Base-by-base conservation (phyloP, 345 rosid genomes). In the Populus tremula region DNA sequence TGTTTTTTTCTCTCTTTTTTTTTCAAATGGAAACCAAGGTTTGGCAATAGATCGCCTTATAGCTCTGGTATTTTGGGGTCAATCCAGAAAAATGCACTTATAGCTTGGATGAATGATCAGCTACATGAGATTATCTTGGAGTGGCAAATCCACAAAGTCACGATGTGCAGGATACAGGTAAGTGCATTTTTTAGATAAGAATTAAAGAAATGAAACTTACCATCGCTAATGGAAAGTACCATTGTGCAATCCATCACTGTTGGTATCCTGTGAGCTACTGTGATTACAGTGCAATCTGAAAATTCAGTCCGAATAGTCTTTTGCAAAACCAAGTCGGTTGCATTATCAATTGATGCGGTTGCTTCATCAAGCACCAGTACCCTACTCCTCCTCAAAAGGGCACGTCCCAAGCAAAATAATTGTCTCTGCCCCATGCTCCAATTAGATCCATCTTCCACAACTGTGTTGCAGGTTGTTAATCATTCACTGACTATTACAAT, bases 401-500 rank as follows among this genome's bases (percentile, higher is more conserved):
- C 96, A 20, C 99, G 94, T 4, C 99, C 99, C 80, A 93, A 76
- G 81, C 98, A 92, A 81, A 93, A 93, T 73, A 92, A 36, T 36
- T 96, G 99, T 70, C 98, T 82, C 76, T 96, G 99, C 71, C 99
- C 98, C 94, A 92, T 92, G 87, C 98, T 96, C 98, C 99, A 93
- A 41, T 96, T 96, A 11, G 94, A 89, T 79, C 98, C 98, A 59
- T 96, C 97, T 45, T 93, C 97, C 83, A 84, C 90, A 69, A 96
- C 99, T 96, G 85, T 18, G 63, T 20, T 43, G 62, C 13, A 45
- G 12, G 16, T 68, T 0, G 23, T 18, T 18, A 2, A 5, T 70
- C 66, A 50, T 56, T 76, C n/a, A 50, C 66, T 74, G 67, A 25
- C 1, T 25, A 18, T 29, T 47, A 62, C 25, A 8, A 67, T 18